Conservation (phyloP, 2,329 filamentous ascomycete species). For the Didymella lethalis region DNA sequence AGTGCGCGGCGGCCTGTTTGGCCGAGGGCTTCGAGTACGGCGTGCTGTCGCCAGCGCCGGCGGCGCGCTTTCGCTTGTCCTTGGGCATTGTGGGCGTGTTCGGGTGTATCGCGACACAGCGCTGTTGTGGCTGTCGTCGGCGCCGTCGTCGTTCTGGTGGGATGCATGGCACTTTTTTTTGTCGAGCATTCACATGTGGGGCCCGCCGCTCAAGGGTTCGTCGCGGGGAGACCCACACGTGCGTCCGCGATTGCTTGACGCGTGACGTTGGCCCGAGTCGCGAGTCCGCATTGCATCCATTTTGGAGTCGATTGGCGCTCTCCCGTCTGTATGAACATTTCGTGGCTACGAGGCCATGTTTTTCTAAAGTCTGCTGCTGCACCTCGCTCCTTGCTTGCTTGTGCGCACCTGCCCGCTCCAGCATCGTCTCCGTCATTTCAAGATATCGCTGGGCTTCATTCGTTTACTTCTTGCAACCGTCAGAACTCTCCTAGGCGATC, state of each 20-base stretch:
- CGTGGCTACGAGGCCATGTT: not conserved
- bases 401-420: not conserved
- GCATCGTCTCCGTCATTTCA: constrained; percentile 1
- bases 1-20: constrained; percentile 68
- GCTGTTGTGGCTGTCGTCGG: too few relatives aligned
- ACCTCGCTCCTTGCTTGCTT: constrained; percentile 4
- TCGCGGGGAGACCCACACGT: constrained; percentile 23
- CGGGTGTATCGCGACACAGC: not conserved
- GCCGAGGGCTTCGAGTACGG: constrained; percentile 56
- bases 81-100: constrained; percentile 55
- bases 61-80: constrained; percentile 49
- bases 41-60: constrained; percentile 46
- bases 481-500: not conserved
- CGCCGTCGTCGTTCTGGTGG: constrained; percentile 17
- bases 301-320: not conserved
- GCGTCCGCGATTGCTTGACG: constrained; percentile 27
- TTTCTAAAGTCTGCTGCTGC: not conserved
- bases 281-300: not conserved
- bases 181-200: constrained; percentile 2
- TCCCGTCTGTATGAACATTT: constrained; percentile 8
- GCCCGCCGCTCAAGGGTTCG: constrained; percentile 13
- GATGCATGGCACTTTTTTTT: constrained; percentile 34
- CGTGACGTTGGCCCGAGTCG: constrained; percentile 13
- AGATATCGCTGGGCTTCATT: constrained; percentile 5
- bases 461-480: not conserved